Evolutionary conservation across 129 eudicot genomes (phyloP), one percentile per base, ranked within the genome.

Genomic region (Heracleum sosnowskyi): DNA sequence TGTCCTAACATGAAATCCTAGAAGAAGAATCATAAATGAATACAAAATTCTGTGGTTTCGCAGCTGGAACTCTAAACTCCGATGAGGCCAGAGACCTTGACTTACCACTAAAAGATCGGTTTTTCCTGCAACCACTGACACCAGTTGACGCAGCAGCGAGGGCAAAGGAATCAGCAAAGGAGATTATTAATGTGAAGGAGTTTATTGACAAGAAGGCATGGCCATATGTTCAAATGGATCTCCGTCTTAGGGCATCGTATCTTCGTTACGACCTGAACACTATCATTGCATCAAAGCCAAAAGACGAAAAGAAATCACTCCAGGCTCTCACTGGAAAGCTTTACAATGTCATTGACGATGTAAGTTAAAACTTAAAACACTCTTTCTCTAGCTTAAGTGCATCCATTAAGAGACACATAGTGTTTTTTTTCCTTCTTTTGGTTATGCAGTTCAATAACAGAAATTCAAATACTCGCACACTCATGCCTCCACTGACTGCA

Each of bases 201-300:
- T 80, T 87, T 34, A 96, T 96, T 34, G 91, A 87, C 85, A 92
- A 92, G 88, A 96, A 96, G 84, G 99, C 99, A 6, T 96, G 97
- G 99, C 99, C 99, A 2, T 92, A 88, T 53, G 96, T 96, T 80
- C 97, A 89, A 55, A 90, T 88, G 36, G 99, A 96, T 84, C 97
- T 96, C 37, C 99, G 99, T 36, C 74, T 64, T 37, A 92, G 26
- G 90, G 90, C 97, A 12, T 71, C 40, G n/a, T 96, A 96, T 87
- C 99, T 96, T 57, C 97, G 99, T 68, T 96, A 49, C 35, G 99
- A 96, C 79, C 97, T 96, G 82, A 90, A 96, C 81, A 96, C 99
- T 20, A 77, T 96, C 77, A 96, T 96, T 45, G 78, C 97, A 11
- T 79, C 99, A 1, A 96, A 96, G 76, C 77, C 97, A 7, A 96